Percentiles rank a stretch among this genome's conserved stretches.
These are phyloP conservation scores for Ulmus americana DNA, from an alignment of 331 rosid genomes.

Conservation along the genomic window DNA sequence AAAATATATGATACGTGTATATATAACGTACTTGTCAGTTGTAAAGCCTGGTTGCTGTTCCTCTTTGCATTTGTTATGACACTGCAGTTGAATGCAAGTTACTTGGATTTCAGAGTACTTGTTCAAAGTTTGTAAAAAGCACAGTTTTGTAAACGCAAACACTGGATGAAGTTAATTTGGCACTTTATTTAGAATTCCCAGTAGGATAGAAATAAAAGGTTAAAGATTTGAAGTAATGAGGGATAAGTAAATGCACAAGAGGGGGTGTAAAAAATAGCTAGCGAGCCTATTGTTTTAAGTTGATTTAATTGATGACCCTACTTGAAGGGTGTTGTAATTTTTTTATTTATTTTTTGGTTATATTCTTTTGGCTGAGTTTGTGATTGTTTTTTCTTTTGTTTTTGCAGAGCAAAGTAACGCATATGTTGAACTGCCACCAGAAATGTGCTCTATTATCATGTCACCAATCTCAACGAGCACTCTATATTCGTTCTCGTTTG, in stretches of 20 bases:
- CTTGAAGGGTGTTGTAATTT: no score
- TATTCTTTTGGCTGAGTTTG: background rate
- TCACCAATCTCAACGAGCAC: slow-evolving; percentile 49
- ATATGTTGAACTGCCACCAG: slow-evolving; percentile 74
- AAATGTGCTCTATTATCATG: slow-evolving; percentile 58
- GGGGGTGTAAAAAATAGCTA: no score
- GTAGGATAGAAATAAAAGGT: background rate
- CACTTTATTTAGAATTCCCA: background rate
- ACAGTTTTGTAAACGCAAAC: background rate
- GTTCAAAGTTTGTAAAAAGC: background rate
- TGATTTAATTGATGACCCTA: no score
- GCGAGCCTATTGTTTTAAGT: no score
- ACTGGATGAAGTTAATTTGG: background rate
- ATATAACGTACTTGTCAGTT: background rate
- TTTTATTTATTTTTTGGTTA: no score
- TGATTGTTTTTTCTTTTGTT: background rate
- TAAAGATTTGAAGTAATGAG: background rate
- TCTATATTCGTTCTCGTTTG: slow-evolving; percentile 52
- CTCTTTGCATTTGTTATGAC: background rate
- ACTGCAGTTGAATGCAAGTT: background rate
- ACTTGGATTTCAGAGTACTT: background rate
- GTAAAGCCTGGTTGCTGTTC: background rate
- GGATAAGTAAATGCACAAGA: no score
- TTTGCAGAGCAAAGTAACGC: slow-evolving; percentile 43
- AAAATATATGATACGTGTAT: no score